Conservation (phyloP, 106 monocot genomes). For the Cymbidium sinense region DNA sequence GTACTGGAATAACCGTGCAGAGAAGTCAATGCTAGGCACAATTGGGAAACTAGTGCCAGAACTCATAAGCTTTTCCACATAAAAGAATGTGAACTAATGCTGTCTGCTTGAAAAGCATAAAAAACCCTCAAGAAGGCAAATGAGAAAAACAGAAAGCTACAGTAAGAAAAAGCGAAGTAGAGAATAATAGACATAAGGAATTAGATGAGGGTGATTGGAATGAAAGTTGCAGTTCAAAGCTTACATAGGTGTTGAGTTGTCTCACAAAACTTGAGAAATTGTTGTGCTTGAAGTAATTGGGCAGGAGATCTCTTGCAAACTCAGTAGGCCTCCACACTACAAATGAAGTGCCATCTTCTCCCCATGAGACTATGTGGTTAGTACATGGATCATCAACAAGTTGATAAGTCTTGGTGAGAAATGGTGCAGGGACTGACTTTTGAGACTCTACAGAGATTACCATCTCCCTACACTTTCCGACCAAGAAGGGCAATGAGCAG, state of each 20-base stretch:
- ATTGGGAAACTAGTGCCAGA: background rate
- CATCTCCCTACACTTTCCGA: constrained; percentile 53
- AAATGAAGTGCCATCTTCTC: constrained; percentile 8
- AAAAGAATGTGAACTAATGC: too few relatives aligned
- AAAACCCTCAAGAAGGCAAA: background rate
- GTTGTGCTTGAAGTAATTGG: constrained; percentile 35
- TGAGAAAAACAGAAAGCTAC: background rate
- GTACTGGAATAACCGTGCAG: background rate
- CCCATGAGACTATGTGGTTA: constrained; percentile 23
- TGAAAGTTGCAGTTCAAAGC: background rate
- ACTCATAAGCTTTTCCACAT: background rate
- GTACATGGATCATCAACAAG: constrained; percentile 82
- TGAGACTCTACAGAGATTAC: constrained; percentile 39
- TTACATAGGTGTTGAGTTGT: constrained; percentile 52
- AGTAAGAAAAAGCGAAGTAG: too few relatives aligned
- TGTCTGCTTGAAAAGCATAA: background rate
- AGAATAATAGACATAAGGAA: too few relatives aligned
- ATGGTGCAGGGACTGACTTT: constrained; percentile 74
- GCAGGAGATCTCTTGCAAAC: constrained; percentile 11
- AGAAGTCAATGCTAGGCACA: background rate
- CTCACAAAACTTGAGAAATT: constrained; percentile 41
- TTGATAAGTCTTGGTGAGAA: constrained; percentile 81
- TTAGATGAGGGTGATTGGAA: background rate
- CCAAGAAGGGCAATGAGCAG: constrained; percentile 43
- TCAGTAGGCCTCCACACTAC: constrained; percentile 9